Conservation (phyloP, 257 asterid genomes). For the Nicotiana attenuata region DNA sequence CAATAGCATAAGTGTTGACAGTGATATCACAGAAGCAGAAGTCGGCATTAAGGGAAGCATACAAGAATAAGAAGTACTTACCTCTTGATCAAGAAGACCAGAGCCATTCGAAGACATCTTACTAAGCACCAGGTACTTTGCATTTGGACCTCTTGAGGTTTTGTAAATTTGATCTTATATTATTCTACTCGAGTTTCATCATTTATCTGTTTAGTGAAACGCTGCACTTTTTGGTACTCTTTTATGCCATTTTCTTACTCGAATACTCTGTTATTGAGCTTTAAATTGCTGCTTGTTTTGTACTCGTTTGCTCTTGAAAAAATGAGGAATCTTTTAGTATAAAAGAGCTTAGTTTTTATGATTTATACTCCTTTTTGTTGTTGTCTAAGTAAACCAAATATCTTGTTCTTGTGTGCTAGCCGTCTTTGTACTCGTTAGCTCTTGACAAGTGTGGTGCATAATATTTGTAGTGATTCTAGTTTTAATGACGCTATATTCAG, state of each 20-base stretch:
- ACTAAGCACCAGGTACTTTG: slow-evolving; percentile 64
- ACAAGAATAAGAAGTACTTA: slow-evolving; percentile 61
- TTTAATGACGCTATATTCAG: too few relatives aligned
- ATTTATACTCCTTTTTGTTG: not conserved
- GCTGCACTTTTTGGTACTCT: not conserved
- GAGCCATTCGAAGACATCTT: slow-evolving; percentile 48
- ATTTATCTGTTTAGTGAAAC: not conserved
- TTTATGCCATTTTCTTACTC: not conserved
- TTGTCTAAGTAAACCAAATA: not conserved
- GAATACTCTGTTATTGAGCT: not conserved
- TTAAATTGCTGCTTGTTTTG: not conserved
- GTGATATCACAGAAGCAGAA: slow-evolving; percentile 34
- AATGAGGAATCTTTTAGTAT: not conserved
- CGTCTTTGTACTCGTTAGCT: not conserved
- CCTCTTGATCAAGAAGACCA: slow-evolving; percentile 9
- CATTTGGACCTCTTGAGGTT: not conserved
- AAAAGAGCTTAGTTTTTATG: not conserved
- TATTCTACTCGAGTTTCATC: not conserved
- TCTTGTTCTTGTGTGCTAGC: not conserved
- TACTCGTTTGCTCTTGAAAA: not conserved
- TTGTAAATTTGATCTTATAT: not conserved
- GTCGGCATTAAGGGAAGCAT: slow-evolving; percentile 47
- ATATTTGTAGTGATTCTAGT: not conserved
- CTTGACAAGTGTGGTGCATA: not conserved
- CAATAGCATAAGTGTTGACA: slow-evolving; percentile 7